phyloP scores from a whole-genome alignment of 73 alveolate genomes.

The Paramecium caudatum region DNA sequence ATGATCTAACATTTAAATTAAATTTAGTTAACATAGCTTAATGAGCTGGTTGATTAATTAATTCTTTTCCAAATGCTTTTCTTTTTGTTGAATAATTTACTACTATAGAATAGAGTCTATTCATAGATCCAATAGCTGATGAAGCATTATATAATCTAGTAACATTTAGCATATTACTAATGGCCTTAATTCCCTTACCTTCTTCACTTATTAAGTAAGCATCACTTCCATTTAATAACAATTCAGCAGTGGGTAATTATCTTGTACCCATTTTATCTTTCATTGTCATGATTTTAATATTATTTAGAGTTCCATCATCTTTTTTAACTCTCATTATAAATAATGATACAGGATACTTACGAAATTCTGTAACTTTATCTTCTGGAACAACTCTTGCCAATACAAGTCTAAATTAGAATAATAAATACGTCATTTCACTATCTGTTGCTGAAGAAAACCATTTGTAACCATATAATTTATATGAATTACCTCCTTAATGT shows the following conservation, averaged over 20 bases:
- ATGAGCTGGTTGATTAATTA: slow-evolving; percentile 81
- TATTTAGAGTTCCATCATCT: slow-evolving; percentile 76
- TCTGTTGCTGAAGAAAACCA: slow-evolving; percentile 95
- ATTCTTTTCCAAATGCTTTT: slow-evolving; percentile 83
- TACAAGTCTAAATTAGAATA: slow-evolving; percentile 65
- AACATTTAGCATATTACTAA: slow-evolving; percentile 86
- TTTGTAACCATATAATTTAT: slow-evolving; percentile 88
- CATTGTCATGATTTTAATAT: slow-evolving; percentile 84
- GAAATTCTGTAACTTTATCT: slow-evolving; percentile 48
- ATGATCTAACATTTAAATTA: slow-evolving; percentile 33
- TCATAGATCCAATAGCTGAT: slow-evolving; percentile 83
- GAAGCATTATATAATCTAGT: slow-evolving; percentile 87
- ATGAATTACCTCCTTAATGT: slow-evolving; percentile 56
- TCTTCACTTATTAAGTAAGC: slow-evolving; percentile 80
- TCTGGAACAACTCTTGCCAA: slow-evolving; percentile 87
- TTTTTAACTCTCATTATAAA: slow-evolving; percentile 80
- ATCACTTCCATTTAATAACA: slow-evolving; percentile 81
- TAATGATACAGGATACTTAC: slow-evolving; percentile 76
- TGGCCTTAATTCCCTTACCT: slow-evolving; percentile 88
- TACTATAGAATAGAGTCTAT: slow-evolving; percentile 86
- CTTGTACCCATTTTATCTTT: slow-evolving; percentile 95
- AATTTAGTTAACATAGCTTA: not conserved
- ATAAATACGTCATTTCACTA: slow-evolving; percentile 84
- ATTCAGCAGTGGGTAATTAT: slow-evolving; percentile 94
- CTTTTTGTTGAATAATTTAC: slow-evolving; percentile 86